Evolutionary conservation across 225 moss, liverwort and hornwort species (phyloP).

Genomic region (Lunularia cruciata): DNA sequence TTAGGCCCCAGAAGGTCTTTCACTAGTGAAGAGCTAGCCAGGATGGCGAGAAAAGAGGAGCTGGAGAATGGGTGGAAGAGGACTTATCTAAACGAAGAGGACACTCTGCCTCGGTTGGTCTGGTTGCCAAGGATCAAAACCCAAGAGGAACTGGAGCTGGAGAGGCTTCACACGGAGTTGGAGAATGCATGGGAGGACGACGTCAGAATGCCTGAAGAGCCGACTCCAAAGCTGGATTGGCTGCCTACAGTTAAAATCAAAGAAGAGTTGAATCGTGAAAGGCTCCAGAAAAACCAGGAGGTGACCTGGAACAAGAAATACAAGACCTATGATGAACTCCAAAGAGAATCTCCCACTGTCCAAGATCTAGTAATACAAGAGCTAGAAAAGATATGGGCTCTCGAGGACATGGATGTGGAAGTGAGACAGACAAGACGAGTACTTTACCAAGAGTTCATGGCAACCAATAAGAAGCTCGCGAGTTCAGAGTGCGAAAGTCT

Average conservation of each 20-base stretch:
- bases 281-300: conserved; percentile 23
- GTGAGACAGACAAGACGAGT: conserved; percentile 32
- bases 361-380: conserved; percentile 43
- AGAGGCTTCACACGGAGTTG: conserved; percentile 21
- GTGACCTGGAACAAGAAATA: conserved; percentile 34
- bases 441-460: conserved; percentile 12
- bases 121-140: conserved; percentile 36
- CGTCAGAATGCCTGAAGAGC: conserved; percentile 2
- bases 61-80: conserved; percentile 36
- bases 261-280: conserved; percentile 23
- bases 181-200: conserved; percentile 35
- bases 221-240: conserved; percentile 6
- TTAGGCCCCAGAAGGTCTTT: conserved; percentile 39
- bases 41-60: conserved; percentile 31
- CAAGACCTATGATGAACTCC: conserved; percentile 36
- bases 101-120: conserved; percentile 26
- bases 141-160: conserved; percentile 30
- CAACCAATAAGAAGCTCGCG: not conserved
- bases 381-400: conserved; percentile 44
- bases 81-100: conserved; percentile 23
- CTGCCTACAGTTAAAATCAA: conserved; percentile 30
- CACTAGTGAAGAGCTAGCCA: conserved; percentile 32
- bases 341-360: conserved; percentile 37
- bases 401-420: conserved; percentile 46
- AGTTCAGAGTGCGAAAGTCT: conserved; percentile 28